Percentiles rank a stretch among this genome's conserved stretches.
phyloP scores from a whole-genome alignment of 176 grass and related monocot species.

The Phoenix dactylifera region DNA sequence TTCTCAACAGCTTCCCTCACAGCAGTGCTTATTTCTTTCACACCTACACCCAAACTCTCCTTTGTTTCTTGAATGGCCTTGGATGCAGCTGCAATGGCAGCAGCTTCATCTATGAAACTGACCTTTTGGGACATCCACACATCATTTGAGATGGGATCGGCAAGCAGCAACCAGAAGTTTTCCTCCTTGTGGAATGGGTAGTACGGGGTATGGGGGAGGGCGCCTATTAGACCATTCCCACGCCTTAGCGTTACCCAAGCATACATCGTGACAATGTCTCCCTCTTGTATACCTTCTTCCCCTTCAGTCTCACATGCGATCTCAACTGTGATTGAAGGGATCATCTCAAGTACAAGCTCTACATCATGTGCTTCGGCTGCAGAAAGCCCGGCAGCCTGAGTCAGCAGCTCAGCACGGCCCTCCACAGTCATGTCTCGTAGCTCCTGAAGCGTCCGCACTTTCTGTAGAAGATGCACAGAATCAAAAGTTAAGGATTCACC shows the following conservation, averaged over 20 bases:
- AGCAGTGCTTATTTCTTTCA: conserved; percentile 55
- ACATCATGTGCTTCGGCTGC: conserved; percentile 47
- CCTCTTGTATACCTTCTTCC: conserved; percentile 90
- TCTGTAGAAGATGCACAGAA: conserved; percentile 30
- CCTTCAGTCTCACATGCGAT: conserved; percentile 95
- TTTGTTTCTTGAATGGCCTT: conserved; percentile 91
- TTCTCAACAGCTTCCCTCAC: conserved; percentile 73
- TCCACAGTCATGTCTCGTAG: conserved; percentile 48
- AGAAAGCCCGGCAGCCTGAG: conserved; percentile 73
- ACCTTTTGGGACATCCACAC: conserved; percentile 97
- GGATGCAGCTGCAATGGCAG: conserved; percentile 76
- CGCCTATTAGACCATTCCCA: conserved; percentile 63
- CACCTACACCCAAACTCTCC: conserved; percentile 62
- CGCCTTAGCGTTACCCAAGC: conserved; percentile 80
- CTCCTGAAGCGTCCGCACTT: conserved; percentile 84
- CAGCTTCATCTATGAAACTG: conserved; percentile 78
- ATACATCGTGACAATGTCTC: conserved; percentile 94
- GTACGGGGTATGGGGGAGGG: conserved; percentile 68
- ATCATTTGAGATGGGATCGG: conserved; percentile 50
- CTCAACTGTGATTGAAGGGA: conserved; percentile 79
- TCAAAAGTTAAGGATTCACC: too few relatives aligned
- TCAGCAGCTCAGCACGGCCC: conserved; percentile 58
- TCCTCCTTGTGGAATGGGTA: conserved; percentile 96
- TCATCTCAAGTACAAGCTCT: conserved; percentile 83
- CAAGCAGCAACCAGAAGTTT: conserved; percentile 94